Evolutionary conservation across 73 alveolate species (phyloP).

Genomic region (Paramecium primaurelia): DNA sequence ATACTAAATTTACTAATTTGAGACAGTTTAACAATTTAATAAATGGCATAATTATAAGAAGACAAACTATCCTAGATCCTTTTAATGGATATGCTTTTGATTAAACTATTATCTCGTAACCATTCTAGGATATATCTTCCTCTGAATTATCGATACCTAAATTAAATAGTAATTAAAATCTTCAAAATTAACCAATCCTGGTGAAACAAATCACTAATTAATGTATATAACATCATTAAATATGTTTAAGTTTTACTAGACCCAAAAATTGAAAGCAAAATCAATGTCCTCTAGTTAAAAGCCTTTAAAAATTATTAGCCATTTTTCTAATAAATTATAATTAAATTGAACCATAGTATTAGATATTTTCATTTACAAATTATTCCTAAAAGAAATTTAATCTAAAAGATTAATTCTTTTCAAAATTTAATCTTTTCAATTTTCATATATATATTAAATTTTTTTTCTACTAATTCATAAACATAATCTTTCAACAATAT

Average conservation of each 20-base stretch:
- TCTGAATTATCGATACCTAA: background rate
- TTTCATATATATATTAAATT: too few species aligned
- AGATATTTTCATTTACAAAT: background rate
- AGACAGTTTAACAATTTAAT: background rate
- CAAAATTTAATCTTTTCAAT: too few species aligned
- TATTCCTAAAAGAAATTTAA: too few species aligned
- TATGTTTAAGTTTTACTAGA: background rate
- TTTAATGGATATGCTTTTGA: constrained; percentile 20
- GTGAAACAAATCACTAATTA: background rate
- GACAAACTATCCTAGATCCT: background rate
- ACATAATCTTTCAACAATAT: too few species aligned
- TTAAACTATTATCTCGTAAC: background rate
- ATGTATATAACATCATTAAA: background rate
- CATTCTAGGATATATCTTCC: background rate
- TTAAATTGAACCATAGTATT: background rate
- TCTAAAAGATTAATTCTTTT: too few species aligned
- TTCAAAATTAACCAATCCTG: background rate
- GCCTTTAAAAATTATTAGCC: background rate
- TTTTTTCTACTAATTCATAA: too few species aligned
- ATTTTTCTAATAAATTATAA: background rate
- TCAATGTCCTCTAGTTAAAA: background rate
- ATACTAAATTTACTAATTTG: constrained; percentile 12
- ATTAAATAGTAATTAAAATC: background rate
- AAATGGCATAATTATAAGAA: background rate
- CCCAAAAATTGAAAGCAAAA: background rate